Base-by-base conservation (phyloP, 805 yeast species). In the Lipomyces oligophaga region DNA sequence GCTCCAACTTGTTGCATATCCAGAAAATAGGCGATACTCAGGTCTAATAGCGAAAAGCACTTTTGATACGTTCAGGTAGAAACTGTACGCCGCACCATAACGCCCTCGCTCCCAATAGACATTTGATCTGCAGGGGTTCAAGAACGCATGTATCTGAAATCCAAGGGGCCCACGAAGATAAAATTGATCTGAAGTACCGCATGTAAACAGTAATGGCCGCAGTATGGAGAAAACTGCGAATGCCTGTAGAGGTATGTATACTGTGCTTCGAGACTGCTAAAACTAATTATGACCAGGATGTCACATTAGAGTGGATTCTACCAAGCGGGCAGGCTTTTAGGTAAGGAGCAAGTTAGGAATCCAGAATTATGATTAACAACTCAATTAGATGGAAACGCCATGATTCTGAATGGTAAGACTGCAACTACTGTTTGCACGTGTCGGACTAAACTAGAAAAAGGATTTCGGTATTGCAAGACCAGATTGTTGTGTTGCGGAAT, bases 251-350 rank as follows among this genome's bases (percentile, higher is more conserved):
- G 27, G 49, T 40, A 18, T 13, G 28, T 16, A 13, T n/a, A 26
- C 15, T 8, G 5, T 21, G 31, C 6, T 11, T n/a, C 22, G n/a
- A n/a, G n/a, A n/a, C n/a, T n/a, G n/a, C n/a, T n/a, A n/a, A n/a
- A n/a, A n/a, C n/a, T n/a, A n/a, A n/a, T n/a, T 15, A n/a, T 24
- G 36, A 11, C 16, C 16, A 57, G 52, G 93, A 85, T 55, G 67
- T 85, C 1, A 65, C 74, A n/a, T 64, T 86, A 3, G 64, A 79
- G 3, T 76, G 78, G 32, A 89, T 86, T 0, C 69, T 86, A 24
- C 68, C 93, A 34, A 84, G 95, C 60, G 96, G 96, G 1, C 96
- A 86, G 67, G 80, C 94, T 0, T 86, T 86, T 59, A 62, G 80
- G 61, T 61, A 15, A 5, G 52, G 32, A 10, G 3, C 5, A 5